Conservation (phyloP, 2,329 filamentous ascomycete species). For the Penicillium sp. region DNA sequence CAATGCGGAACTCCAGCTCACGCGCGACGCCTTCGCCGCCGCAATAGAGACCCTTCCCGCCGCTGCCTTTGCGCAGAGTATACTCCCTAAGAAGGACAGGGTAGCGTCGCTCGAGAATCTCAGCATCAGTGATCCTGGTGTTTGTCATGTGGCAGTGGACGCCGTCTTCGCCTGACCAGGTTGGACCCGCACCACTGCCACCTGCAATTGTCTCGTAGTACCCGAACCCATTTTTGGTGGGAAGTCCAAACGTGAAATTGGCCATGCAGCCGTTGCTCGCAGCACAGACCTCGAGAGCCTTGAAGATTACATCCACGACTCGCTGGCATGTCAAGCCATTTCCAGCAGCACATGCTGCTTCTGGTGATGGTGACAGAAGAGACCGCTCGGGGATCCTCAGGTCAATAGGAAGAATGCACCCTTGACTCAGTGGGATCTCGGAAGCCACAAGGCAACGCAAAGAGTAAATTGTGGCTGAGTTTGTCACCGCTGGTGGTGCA, state of each 20-base stretch:
- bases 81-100: slow-evolving; percentile 74
- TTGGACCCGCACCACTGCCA: slow-evolving; percentile 71
- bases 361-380: slow-evolving; percentile 71
- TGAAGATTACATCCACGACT: slow-evolving; percentile 68
- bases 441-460: slow-evolving; percentile 73
- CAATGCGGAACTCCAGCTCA: slow-evolving; percentile 79
- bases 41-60: slow-evolving; percentile 64
- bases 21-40: slow-evolving; percentile 78
- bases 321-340: slow-evolving; percentile 67
- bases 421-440: slow-evolving; percentile 81
- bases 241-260: slow-evolving; percentile 51
- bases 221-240: slow-evolving; percentile 56
- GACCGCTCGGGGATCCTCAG: slow-evolving; percentile 70
- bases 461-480: slow-evolving; percentile 80
- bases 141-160: slow-evolving; percentile 90
- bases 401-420: slow-evolving; percentile 72
- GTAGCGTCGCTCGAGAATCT: slow-evolving; percentile 76
- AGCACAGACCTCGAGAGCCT: slow-evolving; percentile 73
- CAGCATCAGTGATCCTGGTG: slow-evolving; percentile 78
- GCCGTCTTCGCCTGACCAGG: slow-evolving; percentile 72
- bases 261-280: slow-evolving; percentile 77
- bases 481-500: slow-evolving; percentile 74
- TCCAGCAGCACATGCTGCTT: slow-evolving; percentile 75
- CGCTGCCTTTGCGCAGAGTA: slow-evolving; percentile 62
- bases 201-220: slow-evolving; percentile 85